These are phyloP conservation scores for Epipyxis sp. DNA, from an alignment of 108 stramenopile genomes.

Conservation along the genomic window DNA sequence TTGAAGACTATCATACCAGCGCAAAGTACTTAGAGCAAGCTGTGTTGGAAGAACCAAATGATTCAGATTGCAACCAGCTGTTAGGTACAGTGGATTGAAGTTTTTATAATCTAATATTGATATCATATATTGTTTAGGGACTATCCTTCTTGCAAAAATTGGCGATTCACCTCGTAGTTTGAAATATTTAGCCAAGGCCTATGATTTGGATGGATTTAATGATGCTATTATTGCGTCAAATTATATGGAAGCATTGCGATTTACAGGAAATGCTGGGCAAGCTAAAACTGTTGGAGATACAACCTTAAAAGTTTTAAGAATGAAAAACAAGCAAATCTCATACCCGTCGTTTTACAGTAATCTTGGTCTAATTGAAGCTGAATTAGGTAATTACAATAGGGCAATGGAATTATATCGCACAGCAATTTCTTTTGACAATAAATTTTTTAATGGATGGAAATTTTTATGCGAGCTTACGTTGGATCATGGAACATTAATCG, in stretches of 20 bases:
- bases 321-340: neutral
- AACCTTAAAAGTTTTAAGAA: neutral
- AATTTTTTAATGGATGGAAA: neutral
- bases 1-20: no score
- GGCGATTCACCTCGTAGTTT: neutral
- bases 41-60: neutral
- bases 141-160: neutral
- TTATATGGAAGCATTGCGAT: conserved; percentile 4
- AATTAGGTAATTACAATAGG: neutral
- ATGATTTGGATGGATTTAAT: neutral
- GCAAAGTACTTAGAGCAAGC: no score
- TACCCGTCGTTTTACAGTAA: neutral
- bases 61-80: neutral
- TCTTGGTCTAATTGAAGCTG: neutral
- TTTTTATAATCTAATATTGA: neutral
- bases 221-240: neutral
- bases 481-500: neutral
- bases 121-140: neutral
- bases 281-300: neutral
- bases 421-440: neutral
- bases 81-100: neutral
- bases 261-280: neutral
- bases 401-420: neutral
- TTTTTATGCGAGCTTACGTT: neutral
- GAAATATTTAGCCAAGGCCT: conserved; percentile 1